Percentiles rank a stretch among this genome's conserved stretches.
Evolutionary conservation across 1,139 yeast genomes (phyloP).

Genomic region (Tardiomyces digboiensis): DNA sequence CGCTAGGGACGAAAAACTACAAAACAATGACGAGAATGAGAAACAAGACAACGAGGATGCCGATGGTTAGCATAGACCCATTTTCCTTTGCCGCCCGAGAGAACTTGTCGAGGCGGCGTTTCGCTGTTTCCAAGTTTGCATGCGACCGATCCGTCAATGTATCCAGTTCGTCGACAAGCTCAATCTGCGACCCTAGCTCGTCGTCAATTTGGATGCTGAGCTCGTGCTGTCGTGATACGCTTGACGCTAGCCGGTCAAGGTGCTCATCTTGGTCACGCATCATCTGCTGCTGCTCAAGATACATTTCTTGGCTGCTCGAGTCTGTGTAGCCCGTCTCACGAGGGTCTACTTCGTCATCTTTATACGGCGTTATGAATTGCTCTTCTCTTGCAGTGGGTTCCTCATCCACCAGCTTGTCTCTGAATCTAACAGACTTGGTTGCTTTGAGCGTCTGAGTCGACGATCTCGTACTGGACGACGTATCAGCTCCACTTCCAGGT

Average conservation of each 20-base stretch:
- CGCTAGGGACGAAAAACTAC: conserved; percentile 1
- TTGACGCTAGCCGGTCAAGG: conserved; percentile 45
- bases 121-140: conserved; percentile 44
- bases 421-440: conserved; percentile 28
- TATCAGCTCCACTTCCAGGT: neutral
- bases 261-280: conserved; percentile 49
- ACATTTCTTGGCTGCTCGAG: conserved; percentile 28
- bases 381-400: conserved; percentile 7
- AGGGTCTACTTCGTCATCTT: conserved; percentile 37
- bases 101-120: conserved; percentile 43
- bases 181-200: conserved; percentile 62
- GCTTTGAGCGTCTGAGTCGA: conserved; percentile 3
- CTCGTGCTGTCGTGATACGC: conserved; percentile 55
- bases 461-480: neutral
- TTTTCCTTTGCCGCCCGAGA: conserved; percentile 52
- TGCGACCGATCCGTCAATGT: conserved; percentile 50
- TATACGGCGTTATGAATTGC: conserved; percentile 33
- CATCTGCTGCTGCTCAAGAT: conserved; percentile 55
- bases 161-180: conserved; percentile 63
- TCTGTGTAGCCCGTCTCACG: conserved; percentile 17
- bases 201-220: conserved; percentile 56
- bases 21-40: conserved; percentile 49
- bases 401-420: conserved; percentile 24
- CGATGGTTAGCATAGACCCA: conserved; percentile 64
- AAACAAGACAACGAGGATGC: conserved; percentile 50